Percentiles rank a stretch among this genome's conserved stretches.
Conservation (phyloP, 768 basidiomycete species). For the Trametes gibbosa region DNA sequence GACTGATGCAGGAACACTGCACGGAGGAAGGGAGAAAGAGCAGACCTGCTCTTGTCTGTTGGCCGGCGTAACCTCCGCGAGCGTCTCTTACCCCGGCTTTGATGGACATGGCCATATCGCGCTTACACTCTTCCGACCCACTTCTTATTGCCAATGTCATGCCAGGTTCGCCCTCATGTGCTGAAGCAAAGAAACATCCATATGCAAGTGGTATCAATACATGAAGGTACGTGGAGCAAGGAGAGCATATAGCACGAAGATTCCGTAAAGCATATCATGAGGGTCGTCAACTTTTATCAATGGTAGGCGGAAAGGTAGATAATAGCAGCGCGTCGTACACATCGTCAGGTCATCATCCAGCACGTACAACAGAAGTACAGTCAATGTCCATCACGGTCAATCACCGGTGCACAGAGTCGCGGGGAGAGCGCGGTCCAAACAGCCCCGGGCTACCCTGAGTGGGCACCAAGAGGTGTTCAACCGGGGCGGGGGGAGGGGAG, state of each 20-base stretch:
- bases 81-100: not conserved
- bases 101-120: too few species aligned
- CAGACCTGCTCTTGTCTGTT: too few species aligned
- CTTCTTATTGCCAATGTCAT: not conserved
- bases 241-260: slow-evolving; percentile 5
- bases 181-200: not conserved
- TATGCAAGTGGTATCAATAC: slow-evolving; percentile 7
- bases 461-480: slow-evolving; percentile 52
- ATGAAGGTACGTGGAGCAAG: slow-evolving; percentile 6
- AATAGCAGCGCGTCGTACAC: slow-evolving; percentile 6
- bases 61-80: too few species aligned
- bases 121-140: not conserved
- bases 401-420: slow-evolving; percentile 30
- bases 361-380: not conserved
- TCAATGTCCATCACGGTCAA: not conserved
- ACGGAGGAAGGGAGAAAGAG: too few species aligned
- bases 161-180: not conserved
- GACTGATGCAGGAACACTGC: too few species aligned
- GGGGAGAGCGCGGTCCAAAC: slow-evolving; percentile 76
- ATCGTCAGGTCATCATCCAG: slow-evolving; percentile 4
- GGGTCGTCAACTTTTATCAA: not conserved
- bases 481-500: slow-evolving; percentile 58
- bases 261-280: slow-evolving; percentile 1
- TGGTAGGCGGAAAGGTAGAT: not conserved
- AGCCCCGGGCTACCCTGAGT: slow-evolving; percentile 59